phyloP scores from a whole-genome alignment of 495 filamentous ascomycete genomes.

The Podospora pseudopauciseta region DNA sequence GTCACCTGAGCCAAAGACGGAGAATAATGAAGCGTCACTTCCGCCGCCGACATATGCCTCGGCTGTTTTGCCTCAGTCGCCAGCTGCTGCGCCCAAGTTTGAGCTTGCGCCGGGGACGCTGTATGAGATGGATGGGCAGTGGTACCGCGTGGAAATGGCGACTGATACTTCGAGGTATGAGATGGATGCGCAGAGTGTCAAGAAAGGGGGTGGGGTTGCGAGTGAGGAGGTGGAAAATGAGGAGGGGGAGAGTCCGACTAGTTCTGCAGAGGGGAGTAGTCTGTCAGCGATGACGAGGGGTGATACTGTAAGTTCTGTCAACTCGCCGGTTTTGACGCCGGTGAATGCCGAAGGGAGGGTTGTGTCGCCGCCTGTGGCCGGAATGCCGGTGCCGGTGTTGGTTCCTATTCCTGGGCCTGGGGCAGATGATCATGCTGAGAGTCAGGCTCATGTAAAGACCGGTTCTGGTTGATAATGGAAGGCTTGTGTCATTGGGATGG shows the following conservation, averaged over 20 bases:
- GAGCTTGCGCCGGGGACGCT: background rate
- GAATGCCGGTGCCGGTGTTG: no score
- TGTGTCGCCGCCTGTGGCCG: background rate
- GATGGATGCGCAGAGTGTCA: constrained; percentile 19
- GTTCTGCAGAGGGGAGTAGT: background rate
- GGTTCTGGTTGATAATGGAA: background rate
- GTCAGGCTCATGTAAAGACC: background rate
- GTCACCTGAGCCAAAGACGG: background rate
- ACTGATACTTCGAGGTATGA: constrained; percentile 20
- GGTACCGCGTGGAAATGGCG: constrained; percentile 26
- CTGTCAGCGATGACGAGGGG: background rate
- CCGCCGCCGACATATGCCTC: background rate
- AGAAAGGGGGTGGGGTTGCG: background rate
- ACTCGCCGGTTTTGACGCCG: background rate
- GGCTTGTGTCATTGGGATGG: no score
- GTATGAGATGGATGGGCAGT: constrained; percentile 28
- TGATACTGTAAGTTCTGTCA: background rate
- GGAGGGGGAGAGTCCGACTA: background rate
- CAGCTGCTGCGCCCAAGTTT: background rate
- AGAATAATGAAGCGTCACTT: background rate
- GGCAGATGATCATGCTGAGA: no score
- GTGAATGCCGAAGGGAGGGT: background rate
- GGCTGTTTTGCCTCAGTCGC: background rate
- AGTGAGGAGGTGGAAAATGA: background rate
- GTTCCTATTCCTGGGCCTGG: no score